A percentile compares a stretch with the other conserved stretches of the same genome.
Evolutionary conservation across 805 yeast species (phyloP).

Genomic region (Hagleromyces aurorensis): DNA sequence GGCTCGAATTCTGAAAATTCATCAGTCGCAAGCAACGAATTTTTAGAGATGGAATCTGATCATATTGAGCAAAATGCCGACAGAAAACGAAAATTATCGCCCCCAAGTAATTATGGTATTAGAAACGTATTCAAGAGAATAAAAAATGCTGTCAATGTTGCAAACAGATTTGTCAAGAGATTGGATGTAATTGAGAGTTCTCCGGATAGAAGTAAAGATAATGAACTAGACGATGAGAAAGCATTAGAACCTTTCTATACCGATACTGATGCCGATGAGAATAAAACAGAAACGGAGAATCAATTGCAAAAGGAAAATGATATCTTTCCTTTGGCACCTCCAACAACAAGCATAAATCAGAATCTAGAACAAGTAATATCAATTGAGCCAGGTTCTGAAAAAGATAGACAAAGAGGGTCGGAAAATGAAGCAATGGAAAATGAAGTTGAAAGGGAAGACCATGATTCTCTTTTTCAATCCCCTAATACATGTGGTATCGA

Average conservation of each 20-base stretch:
- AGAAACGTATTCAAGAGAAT: constrained; percentile 7
- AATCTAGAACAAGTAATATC: no score
- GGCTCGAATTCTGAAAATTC: no score
- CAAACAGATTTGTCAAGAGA: constrained; percentile 11
- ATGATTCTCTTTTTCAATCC: no score
- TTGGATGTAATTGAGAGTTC: constrained; percentile 12
- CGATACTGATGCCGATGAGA: constrained; percentile 2
- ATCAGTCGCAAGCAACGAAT: no score
- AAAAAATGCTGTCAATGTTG: constrained; percentile 10
- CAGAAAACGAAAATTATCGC: constrained; percentile 2
- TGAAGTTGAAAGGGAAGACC: neutral
- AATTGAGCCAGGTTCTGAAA: no score
- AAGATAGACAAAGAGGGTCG: neutral
- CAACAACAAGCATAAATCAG: no score
- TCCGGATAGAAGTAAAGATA: neutral
- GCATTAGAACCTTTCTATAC: no score
- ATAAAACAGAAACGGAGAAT: neutral
- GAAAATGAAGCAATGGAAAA: neutral
- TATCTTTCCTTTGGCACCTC: no score
- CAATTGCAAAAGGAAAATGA: neutral
- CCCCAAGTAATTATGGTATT: constrained; percentile 1
- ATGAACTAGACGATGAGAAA: neutral
- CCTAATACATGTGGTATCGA: no score
- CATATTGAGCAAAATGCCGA: no score
- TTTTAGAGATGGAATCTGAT: no score